Evolutionary conservation across 352 stramenopile species (phyloP).

Genomic region (Globisporangium yorkense): DNA sequence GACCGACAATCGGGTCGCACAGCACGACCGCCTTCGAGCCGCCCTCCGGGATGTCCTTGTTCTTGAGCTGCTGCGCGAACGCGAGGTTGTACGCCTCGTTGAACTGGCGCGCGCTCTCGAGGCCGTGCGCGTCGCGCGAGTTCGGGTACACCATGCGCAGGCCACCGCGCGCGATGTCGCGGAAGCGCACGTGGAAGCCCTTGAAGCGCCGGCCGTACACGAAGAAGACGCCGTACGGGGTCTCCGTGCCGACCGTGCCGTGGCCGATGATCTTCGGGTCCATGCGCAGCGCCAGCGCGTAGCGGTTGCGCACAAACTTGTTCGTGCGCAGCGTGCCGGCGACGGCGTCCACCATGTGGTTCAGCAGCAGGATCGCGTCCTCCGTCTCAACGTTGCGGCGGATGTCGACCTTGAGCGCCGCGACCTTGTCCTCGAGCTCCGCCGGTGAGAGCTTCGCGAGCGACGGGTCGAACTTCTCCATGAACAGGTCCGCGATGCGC

Average conservation of each 20-base stretch:
- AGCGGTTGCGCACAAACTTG: constrained; percentile 79
- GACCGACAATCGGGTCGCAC: constrained; percentile 90
- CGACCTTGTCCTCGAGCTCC: constrained; percentile 37
- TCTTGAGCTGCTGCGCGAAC: constrained; percentile 98
- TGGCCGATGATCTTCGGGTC: constrained; percentile 78
- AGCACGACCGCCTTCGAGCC: constrained; percentile 96
- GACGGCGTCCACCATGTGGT: constrained; percentile 74
- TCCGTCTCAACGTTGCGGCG: constrained; percentile 68
- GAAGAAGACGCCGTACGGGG: constrained; percentile 93
- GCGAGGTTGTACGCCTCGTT: constrained; percentile 96
- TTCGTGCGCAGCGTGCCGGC: constrained; percentile 74
- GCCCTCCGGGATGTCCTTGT: constrained; percentile 99
- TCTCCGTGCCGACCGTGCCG: constrained; percentile 75
- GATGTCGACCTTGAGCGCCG: constrained; percentile 66
- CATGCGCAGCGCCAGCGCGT: constrained; percentile 72
- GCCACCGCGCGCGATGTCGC: constrained; percentile 95
- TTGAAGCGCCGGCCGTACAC: constrained; percentile 95
- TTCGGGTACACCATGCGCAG: constrained; percentile 95
- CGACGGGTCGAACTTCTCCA: constrained; percentile 80
- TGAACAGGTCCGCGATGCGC: constrained; percentile 94
- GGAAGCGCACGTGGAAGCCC: constrained; percentile 97
- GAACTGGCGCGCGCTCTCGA: constrained; percentile 47
- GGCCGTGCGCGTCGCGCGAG: constrained; percentile 66
- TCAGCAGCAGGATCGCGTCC: constrained; percentile 68
- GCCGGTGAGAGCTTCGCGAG: constrained; percentile 30